These are phyloP conservation scores for Aspergillus sp. DNA, from an alignment of 2,329 filamentous ascomycete species.

Conservation along the genomic window DNA sequence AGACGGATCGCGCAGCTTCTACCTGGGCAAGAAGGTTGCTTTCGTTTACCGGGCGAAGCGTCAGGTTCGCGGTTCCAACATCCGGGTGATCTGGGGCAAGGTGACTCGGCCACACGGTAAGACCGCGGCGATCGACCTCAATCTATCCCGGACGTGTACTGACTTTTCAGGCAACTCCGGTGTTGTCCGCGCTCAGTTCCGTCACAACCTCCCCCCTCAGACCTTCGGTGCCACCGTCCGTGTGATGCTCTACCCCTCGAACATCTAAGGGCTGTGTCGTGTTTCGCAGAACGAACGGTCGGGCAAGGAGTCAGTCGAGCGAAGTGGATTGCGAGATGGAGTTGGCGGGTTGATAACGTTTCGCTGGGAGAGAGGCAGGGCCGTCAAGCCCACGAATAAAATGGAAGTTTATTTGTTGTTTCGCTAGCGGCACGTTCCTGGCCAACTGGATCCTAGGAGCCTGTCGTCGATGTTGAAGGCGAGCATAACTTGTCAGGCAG, in stretches of 20 bases:
- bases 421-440: too few species aligned
- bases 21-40: slow-evolving; percentile 96
- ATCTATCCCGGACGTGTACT: too few species aligned
- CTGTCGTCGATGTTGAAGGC: too few species aligned
- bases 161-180: slow-evolving; percentile 94
- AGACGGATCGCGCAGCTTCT: slow-evolving; percentile 53
- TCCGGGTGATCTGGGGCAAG: slow-evolving; percentile 98
- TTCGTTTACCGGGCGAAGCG: slow-evolving; percentile 95
- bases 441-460: too few species aligned
- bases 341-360: slow-evolving; percentile 33
- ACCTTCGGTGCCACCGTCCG: slow-evolving; percentile 93
- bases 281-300: slow-evolving; percentile 27
- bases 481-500: slow-evolving; percentile 21
- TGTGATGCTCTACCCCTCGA: slow-evolving; percentile 96
- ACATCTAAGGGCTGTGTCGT: slow-evolving; percentile 61
- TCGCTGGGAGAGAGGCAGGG: slow-evolving; percentile 30
- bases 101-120: slow-evolving; percentile 90
- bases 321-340: slow-evolving; percentile 28
- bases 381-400: slow-evolving; percentile 29
- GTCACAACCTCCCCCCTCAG: slow-evolving; percentile 88
- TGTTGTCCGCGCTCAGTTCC: slow-evolving; percentile 95
- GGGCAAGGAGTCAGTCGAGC: slow-evolving; percentile 31
- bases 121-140: too few species aligned
- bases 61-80: slow-evolving; percentile 95
- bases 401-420: slow-evolving; percentile 1